phyloP scores from a whole-genome alignment of 352 stramenopile species.

The Globisporangium emineosum region DNA sequence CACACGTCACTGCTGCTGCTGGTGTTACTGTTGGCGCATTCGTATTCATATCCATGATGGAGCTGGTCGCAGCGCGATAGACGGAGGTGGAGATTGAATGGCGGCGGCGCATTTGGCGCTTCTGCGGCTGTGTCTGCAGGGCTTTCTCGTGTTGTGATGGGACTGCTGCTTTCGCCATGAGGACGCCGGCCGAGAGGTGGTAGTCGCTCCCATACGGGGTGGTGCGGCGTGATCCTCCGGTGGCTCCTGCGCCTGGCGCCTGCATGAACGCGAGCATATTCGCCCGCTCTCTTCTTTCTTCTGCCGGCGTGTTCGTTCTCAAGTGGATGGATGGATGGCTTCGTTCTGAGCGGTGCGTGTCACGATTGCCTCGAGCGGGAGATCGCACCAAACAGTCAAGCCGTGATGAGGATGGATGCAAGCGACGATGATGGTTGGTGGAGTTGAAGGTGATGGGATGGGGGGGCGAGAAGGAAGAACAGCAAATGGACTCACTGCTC shows the following conservation, averaged over 20 bases:
- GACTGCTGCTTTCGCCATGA: constrained; percentile 1
- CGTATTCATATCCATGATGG: neutral
- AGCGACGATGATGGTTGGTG: no score
- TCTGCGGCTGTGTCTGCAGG: constrained; percentile 14
- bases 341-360: neutral
- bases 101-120: constrained; percentile 1
- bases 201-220: neutral
- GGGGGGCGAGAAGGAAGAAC: no score
- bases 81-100: constrained; percentile 13
- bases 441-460: no score
- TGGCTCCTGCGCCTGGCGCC: no score
- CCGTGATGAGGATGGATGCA: no score
- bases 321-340: neutral
- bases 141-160: neutral
- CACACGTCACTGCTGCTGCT: no score
- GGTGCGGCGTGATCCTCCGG: neutral
- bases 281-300: neutral
- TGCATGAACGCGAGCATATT: neutral
- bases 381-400: no score
- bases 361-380: no score
- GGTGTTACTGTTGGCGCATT: no score
- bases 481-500: no score
- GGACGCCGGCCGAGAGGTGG: constrained; percentile 1
- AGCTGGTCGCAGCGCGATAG: neutral
- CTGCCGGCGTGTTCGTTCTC: neutral